A percentile compares a stretch with the other conserved stretches of the same genome.
Conservation (phyloP, 2,329 filamentous ascomycete species). For the Phyllosticta citriasiana region DNA sequence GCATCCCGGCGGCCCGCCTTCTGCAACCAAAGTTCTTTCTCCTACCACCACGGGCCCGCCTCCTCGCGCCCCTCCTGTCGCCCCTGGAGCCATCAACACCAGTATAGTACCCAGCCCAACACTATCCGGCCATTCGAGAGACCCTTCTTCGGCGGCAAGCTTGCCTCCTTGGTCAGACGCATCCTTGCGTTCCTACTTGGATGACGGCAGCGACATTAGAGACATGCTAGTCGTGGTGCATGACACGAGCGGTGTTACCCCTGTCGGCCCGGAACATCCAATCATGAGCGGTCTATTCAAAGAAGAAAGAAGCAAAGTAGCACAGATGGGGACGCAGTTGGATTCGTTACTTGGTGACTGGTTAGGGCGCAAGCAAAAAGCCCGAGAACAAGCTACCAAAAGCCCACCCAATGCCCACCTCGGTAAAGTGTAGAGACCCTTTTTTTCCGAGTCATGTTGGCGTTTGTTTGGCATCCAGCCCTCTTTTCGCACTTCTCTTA, state of each 20-base stretch:
- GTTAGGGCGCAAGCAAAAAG: slow-evolving; percentile 42
- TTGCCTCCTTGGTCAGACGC: slow-evolving; percentile 75
- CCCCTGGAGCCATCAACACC: slow-evolving; percentile 20
- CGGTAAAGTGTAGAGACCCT: neutral
- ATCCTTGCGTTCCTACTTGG: slow-evolving; percentile 78
- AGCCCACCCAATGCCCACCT: neutral
- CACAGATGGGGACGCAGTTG: slow-evolving; percentile 80
- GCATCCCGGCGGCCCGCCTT: slow-evolving; percentile 17
- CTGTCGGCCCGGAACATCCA: slow-evolving; percentile 75
- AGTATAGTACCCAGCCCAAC: slow-evolving; percentile 18
- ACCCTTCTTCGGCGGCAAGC: slow-evolving; percentile 44
- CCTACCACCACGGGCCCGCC: slow-evolving; percentile 13
- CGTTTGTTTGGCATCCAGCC: neutral
- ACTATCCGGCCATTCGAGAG: slow-evolving; percentile 31
- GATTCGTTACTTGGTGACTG: slow-evolving; percentile 80
- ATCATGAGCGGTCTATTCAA: slow-evolving; percentile 71
- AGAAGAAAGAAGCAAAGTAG: slow-evolving; percentile 76
- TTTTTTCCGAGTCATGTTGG: neutral
- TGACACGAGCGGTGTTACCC: slow-evolving; percentile 75
- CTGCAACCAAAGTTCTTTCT: slow-evolving; percentile 15
- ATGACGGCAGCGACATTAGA: slow-evolving; percentile 77
- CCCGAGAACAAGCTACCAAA: slow-evolving; percentile 13
- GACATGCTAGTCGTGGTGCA: slow-evolving; percentile 88
- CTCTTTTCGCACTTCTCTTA: neutral
- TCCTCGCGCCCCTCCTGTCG: neutral